Conservation (phyloP, 768 basidiomycete species). For the Mycena maculata region DNA sequence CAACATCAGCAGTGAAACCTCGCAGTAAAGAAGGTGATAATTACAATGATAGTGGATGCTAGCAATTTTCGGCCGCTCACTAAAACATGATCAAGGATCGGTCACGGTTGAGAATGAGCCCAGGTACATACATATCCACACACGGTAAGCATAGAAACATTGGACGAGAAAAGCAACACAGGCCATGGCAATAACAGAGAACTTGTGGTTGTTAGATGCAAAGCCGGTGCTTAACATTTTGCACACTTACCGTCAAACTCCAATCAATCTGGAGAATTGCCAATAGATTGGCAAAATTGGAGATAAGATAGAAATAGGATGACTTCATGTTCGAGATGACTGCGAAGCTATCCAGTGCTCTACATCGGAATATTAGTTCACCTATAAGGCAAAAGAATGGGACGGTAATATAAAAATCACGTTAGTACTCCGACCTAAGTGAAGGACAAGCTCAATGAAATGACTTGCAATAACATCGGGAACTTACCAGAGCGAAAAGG, state of each 20-base stretch:
- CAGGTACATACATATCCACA: not conserved
- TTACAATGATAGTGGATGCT: not conserved
- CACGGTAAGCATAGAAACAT: not conserved
- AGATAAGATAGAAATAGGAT: not conserved
- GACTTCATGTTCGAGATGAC: not conserved
- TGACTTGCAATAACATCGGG: not conserved
- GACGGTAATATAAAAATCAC: not conserved
- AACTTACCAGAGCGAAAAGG: not conserved
- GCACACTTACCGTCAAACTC: not conserved
- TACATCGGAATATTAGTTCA: not conserved
- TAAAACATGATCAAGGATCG: not conserved
- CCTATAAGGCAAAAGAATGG: not conserved
- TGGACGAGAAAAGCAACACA: not conserved
- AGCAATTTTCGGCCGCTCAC: not conserved
- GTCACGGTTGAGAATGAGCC: not conserved
- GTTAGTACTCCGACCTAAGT: not conserved
- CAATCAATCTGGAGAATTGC: not conserved
- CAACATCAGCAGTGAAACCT: not conserved
- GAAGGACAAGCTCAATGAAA: not conserved
- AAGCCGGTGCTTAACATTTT: not conserved
- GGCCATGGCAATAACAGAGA: not conserved
- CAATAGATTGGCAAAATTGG: not conserved
- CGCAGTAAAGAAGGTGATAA: not conserved
- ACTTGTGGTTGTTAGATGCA: not conserved
- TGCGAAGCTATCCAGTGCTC: not conserved